These are phyloP conservation scores for Pyropia yezoensis DNA, from an alignment of 23 red algal genomes.

Conservation along the genomic window DNA sequence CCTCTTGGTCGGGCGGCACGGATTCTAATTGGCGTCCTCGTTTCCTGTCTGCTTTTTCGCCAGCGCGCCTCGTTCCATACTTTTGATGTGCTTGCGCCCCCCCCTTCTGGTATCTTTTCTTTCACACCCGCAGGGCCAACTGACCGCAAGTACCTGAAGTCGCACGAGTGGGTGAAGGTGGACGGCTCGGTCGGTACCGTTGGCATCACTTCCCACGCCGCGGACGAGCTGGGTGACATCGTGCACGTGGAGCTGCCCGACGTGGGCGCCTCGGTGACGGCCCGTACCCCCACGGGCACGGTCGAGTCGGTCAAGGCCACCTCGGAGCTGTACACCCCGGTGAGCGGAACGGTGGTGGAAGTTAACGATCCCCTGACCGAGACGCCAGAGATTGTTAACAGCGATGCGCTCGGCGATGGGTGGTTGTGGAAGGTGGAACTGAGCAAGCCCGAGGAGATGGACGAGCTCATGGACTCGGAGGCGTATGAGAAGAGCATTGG, in stretches of 20 bases:
- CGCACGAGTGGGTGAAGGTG: conserved; percentile 93
- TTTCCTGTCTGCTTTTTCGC: too few relatives aligned
- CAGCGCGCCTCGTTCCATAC: too few relatives aligned
- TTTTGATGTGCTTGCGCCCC: too few relatives aligned
- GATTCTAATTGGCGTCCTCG: too few relatives aligned
- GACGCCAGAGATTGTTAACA: conserved; percentile 60
- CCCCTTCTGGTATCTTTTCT: background rate
- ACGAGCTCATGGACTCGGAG: conserved; percentile 33
- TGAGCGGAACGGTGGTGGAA: conserved; percentile 67
- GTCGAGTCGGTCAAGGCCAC: conserved; percentile 97
- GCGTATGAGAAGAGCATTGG: conserved; percentile 30
- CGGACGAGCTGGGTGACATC: conserved; percentile 81
- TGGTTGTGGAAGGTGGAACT: conserved; percentile 87
- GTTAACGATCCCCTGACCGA: conserved; percentile 62
- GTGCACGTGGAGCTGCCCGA: conserved; percentile 86
- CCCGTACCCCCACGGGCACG: conserved; percentile 39
- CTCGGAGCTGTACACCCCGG: conserved; percentile 66
- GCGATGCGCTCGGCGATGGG: conserved; percentile 45
- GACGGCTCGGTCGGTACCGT: conserved; percentile 73
- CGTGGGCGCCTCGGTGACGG: conserved; percentile 34
- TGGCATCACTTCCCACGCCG: conserved; percentile 88
- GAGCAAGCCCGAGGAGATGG: conserved; percentile 39
- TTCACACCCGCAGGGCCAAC: conserved; percentile 17
- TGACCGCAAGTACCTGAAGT: conserved; percentile 79
- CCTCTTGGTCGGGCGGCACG: too few relatives aligned